phyloP scores from a whole-genome alignment of 495 filamentous ascomycete species.

The Tetracladium setigerum region DNA sequence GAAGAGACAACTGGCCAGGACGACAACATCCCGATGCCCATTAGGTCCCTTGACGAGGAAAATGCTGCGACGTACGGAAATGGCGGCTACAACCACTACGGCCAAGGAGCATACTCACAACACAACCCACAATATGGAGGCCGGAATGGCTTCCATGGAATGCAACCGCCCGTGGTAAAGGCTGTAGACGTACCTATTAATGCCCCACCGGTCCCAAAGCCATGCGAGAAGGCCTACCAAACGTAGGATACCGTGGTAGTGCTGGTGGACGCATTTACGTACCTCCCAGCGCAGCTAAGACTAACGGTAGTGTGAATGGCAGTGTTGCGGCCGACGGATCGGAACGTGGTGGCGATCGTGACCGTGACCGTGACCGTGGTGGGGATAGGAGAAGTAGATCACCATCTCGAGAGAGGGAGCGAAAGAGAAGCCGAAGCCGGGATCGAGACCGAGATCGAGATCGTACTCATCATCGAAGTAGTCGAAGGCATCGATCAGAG shows the following conservation, averaged over 20 bases:
- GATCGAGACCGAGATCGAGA: constrained; percentile 43
- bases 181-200: constrained; percentile 41
- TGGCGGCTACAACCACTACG: constrained; percentile 7
- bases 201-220: constrained; percentile 92
- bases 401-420: constrained; percentile 15
- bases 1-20: background rate
- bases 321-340: constrained; percentile 14
- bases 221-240: constrained; percentile 78
- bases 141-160: constrained; percentile 12
- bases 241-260: constrained; percentile 29
- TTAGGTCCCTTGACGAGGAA: constrained; percentile 20
- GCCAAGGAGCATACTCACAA: constrained; percentile 1
- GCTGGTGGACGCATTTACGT: too few species aligned
- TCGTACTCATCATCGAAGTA: constrained; percentile 30
- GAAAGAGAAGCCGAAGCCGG: constrained; percentile 11
- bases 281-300: background rate
- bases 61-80: background rate
- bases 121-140: constrained; percentile 7
- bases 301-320: constrained; percentile 11
- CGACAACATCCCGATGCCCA: constrained; percentile 9
- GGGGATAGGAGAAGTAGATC: constrained; percentile 11
- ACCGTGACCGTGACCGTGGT: background rate
- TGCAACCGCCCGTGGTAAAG: constrained; percentile 16
- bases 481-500: constrained; percentile 44
- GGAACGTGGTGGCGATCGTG: constrained; percentile 8